These are phyloP conservation scores for Omphalotus guepiniiformis DNA, from an alignment of 768 basidiomycete genomes.

Conservation along the genomic window DNA sequence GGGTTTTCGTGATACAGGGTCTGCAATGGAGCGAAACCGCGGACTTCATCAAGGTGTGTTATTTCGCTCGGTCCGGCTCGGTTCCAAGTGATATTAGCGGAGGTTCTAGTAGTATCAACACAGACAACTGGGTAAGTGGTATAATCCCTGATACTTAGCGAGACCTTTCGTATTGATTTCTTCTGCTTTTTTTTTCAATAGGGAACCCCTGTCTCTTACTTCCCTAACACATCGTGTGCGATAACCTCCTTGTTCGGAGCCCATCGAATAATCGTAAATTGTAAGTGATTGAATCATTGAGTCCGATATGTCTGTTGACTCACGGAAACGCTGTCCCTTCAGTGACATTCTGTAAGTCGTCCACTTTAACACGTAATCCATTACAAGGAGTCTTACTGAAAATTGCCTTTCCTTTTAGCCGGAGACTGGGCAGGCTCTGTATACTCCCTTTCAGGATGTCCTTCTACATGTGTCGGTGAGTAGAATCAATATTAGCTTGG, in stretches of 20 bases:
- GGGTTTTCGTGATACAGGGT: constrained; percentile 46
- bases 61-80: constrained; percentile 56
- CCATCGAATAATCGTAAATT: constrained; percentile 64
- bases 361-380: no score
- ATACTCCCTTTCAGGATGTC: constrained; percentile 48
- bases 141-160: background rate
- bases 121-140: constrained; percentile 45
- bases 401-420: constrained; percentile 17
- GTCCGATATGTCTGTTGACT: no score
- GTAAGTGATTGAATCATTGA: no score
- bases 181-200: constrained; percentile 14
- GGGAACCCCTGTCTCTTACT: constrained; percentile 58
- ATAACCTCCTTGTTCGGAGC: constrained; percentile 48
- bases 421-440: constrained; percentile 58
- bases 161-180: background rate
- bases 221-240: constrained; percentile 57
- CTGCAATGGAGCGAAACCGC: constrained; percentile 58
- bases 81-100: constrained; percentile 44
- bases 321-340: no score
- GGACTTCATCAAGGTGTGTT: constrained; percentile 62
- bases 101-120: constrained; percentile 41
- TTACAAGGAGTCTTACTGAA: no score
- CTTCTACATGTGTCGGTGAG: constrained; percentile 54
- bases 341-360: constrained; percentile 27
- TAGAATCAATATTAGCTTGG: no score